Base-by-base conservation (phyloP, 306 rosid species). In the Argentina anserina region DNA sequence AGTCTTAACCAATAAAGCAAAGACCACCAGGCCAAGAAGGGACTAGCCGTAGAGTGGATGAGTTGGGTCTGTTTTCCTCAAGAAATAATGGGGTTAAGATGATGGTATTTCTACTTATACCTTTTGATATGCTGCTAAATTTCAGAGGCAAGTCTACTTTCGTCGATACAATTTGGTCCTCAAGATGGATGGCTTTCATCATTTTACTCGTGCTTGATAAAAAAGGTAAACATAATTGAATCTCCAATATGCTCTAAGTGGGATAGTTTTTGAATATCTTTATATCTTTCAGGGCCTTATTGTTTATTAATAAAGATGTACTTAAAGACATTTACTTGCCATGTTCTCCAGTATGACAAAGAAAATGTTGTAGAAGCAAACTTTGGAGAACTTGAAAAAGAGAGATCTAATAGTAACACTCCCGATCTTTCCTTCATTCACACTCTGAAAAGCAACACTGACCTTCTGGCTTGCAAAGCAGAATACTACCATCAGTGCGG, bases 141-240 rank as follows among this genome's bases (percentile, higher is more conserved):
- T 67, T 50, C 91, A 94, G 96, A 94, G 84, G 80, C 87, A 67
- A 85, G 82, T 74, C 82, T 94, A 78, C 87, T 94, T 79, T 85
- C 93, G 6, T 94, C 96, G 41, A 78, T 91, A 85, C 96, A 90
- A 80, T 88, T 89, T 82, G 89, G 96, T 79, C 83, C 86, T 52
- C 96, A 89, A 80, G 99, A 94, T 78, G 95, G 91, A 71, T 94
- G 99, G 99, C 97, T 94, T 50, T 87, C 89, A 3, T 86, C 96
- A 59, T 91, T 94, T 82, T 94, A 94, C 84, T 89, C 93, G 26
- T 94, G 99, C 83, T 81, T 90, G 71, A 76, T 88, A 75, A 94
- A 91, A 90, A 94, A 94, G 96, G 99, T 91, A 79, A 80, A 58
- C 40, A 14, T 50, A 72, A 45, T 58, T 63, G 62, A n/a, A 20